Conservation (phyloP, 768 basidiomycete genomes). For the Termitomyces sp. region DNA sequence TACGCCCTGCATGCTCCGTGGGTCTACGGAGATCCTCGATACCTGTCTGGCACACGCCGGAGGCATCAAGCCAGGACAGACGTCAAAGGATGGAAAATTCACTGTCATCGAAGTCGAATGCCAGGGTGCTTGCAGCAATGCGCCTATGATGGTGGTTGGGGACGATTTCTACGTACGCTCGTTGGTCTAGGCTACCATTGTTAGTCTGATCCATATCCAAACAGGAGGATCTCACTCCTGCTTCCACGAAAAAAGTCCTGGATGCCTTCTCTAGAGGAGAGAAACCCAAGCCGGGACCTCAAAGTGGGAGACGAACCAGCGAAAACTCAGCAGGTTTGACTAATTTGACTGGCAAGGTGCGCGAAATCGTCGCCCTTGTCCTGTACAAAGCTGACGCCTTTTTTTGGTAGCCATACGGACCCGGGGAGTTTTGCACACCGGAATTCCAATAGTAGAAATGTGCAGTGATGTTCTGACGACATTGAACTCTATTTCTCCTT, state of each 20-base stretch:
- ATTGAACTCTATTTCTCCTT: not conserved
- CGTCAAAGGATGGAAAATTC: constrained; percentile 95
- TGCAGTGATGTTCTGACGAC: not conserved
- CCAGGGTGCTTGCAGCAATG: constrained; percentile 97
- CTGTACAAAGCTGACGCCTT: constrained; percentile 3
- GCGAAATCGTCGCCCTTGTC: constrained; percentile 8
- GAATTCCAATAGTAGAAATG: constrained; percentile 60
- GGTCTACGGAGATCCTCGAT: constrained; percentile 85
- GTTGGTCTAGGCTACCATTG: not conserved
- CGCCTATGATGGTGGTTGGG: constrained; percentile 92
- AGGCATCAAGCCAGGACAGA: constrained; percentile 80
- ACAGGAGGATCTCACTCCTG: constrained; percentile 83
- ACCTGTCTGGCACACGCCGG: constrained; percentile 81
- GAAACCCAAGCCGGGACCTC: constrained; percentile 92
- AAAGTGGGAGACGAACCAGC: constrained; percentile 78
- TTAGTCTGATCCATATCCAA: constrained; percentile 9
- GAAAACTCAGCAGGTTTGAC: constrained; percentile 94
- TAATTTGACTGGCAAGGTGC: constrained; percentile 66
- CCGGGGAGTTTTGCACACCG: constrained; percentile 81
- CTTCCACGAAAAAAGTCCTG: constrained; percentile 72
- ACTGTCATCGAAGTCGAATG: constrained; percentile 98
- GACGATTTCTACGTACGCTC: constrained; percentile 91
- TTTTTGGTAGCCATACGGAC: constrained; percentile 78
- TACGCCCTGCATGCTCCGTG: constrained; percentile 94
- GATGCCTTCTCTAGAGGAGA: constrained; percentile 75